phyloP scores from a whole-genome alignment of 2,329 filamentous ascomycete species.

The Polychaeton citri region DNA sequence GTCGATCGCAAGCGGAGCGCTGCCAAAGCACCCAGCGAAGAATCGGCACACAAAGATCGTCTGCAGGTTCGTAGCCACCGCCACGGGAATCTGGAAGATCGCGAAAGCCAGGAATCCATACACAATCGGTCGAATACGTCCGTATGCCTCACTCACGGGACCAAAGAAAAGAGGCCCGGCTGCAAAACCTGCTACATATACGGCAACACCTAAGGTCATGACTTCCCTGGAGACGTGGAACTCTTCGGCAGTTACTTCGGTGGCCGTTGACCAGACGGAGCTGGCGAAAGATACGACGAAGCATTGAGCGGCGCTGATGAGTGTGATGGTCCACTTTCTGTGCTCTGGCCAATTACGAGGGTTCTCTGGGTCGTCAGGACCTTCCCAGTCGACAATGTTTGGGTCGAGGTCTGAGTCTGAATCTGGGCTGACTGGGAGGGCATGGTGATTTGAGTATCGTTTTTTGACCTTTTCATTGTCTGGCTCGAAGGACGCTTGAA shows the following conservation, averaged over 20 bases:
- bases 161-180: conserved; percentile 40
- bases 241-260: conserved; percentile 23
- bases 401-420: conserved; percentile 20
- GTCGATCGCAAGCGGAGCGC: conserved; percentile 34
- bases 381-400: conserved; percentile 20
- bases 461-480: neutral
- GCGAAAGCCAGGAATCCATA: conserved; percentile 35
- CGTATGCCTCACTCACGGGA: conserved; percentile 45
- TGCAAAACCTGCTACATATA: conserved; percentile 29
- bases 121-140: conserved; percentile 36
- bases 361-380: conserved; percentile 11
- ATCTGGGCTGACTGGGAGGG: neutral
- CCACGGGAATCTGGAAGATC: conserved; percentile 41
- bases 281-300: conserved; percentile 7
- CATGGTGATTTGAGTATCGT: neutral
- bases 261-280: conserved; percentile 32
- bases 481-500: neutral
- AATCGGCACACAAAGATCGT: conserved; percentile 42
- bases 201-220: conserved; percentile 35
- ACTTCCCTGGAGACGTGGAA: conserved; percentile 35
- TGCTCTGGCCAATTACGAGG: conserved; percentile 14
- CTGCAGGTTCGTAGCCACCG: conserved; percentile 37
- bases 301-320: conserved; percentile 5
- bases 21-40: conserved; percentile 38
- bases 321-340: conserved; percentile 31